These are phyloP conservation scores for Nakazawaea siamensis DNA, from an alignment of 805 yeast genomes.

Conservation along the genomic window DNA sequence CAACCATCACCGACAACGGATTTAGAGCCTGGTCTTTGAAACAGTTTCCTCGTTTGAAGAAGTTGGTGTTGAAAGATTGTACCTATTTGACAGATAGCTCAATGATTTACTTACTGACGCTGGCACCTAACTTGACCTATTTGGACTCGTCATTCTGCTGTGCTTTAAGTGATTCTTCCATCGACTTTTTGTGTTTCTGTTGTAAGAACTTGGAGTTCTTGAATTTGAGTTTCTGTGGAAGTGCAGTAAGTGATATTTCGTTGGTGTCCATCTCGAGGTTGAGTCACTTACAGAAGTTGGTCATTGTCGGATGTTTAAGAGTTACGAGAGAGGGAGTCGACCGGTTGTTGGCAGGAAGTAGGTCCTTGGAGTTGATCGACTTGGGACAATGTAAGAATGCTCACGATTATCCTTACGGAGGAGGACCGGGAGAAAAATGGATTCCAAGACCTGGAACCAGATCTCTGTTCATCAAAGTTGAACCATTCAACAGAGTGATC, in stretches of 20 bases:
- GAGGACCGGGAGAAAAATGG: slow-evolving; percentile 49
- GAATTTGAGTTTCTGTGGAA: slow-evolving; percentile 68
- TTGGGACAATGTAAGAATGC: slow-evolving; percentile 69
- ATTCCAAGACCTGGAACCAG: slow-evolving; percentile 42
- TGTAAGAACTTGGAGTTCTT: slow-evolving; percentile 46
- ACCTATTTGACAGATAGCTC: slow-evolving; percentile 64
- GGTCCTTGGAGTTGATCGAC: slow-evolving; percentile 43
- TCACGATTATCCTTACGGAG: slow-evolving; percentile 42
- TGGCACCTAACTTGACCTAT: slow-evolving; percentile 48
- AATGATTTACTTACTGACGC: slow-evolving; percentile 49
- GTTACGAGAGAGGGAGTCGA: slow-evolving; percentile 76
- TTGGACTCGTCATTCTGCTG: slow-evolving; percentile 70
- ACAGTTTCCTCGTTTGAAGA: slow-evolving; percentile 43
- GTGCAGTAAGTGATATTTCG: slow-evolving; percentile 71
- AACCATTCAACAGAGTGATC: slow-evolving; percentile 42
- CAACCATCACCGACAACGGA: slow-evolving; percentile 70
- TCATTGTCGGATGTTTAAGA: slow-evolving; percentile 62
- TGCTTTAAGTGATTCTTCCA: slow-evolving; percentile 59
- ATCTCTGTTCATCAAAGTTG: slow-evolving; percentile 46
- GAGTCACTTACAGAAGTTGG: slow-evolving; percentile 36
- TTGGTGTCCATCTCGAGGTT: slow-evolving; percentile 53
- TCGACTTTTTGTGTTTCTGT: slow-evolving; percentile 61
- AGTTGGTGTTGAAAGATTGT: slow-evolving; percentile 58
- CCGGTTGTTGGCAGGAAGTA: slow-evolving; percentile 49
- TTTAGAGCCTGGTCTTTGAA: slow-evolving; percentile 57